phyloP scores from a whole-genome alignment of 163 green algal species.

The Scenedesmus sp. region DNA sequence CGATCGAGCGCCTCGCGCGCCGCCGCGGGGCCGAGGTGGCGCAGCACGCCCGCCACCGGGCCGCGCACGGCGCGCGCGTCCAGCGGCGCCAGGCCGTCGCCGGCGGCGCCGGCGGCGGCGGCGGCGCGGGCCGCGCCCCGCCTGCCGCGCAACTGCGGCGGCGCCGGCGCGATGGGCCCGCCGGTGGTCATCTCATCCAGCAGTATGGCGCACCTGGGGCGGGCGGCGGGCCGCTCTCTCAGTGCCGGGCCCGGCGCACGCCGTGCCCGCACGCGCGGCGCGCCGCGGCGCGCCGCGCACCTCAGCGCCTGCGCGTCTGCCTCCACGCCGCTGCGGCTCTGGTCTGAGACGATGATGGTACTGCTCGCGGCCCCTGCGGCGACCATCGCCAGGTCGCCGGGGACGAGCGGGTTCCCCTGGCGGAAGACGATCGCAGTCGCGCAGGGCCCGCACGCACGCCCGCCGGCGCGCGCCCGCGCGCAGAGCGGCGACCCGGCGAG shows the following conservation, averaged over 20 bases:
- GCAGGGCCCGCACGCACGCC: slow-evolving; percentile 6
- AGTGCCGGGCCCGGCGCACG: background rate
- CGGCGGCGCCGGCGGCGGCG: too few relatives aligned
- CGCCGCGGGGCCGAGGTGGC: too few relatives aligned
- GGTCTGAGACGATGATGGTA: slow-evolving; percentile 56
- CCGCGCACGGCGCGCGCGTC: too few relatives aligned
- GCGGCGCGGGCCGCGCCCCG: too few relatives aligned
- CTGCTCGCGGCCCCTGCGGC: slow-evolving; percentile 36
- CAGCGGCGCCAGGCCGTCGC: too few relatives aligned
- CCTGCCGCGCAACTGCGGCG: too few relatives aligned
- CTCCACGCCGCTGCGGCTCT: slow-evolving; percentile 47
- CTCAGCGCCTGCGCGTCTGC: slow-evolving; percentile 52
- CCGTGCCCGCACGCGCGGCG: background rate
- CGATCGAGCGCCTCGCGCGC: too few relatives aligned
- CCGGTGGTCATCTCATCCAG: slow-evolving; percentile 40
- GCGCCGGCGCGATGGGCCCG: too few relatives aligned
- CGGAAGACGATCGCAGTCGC: slow-evolving; percentile 58
- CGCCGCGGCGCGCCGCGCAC: background rate
- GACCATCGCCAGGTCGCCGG: slow-evolving; percentile 50
- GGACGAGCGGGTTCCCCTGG: slow-evolving; percentile 50
- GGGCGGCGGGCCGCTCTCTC: background rate
- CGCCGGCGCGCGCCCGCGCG: background rate
- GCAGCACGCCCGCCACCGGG: too few relatives aligned
- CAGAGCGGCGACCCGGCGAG: slow-evolving; percentile 30
- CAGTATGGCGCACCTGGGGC: slow-evolving; percentile 45